Evolutionary conservation across 2,329 filamentous ascomycete species (phyloP).

Genomic region (Incumbomyces lentus): DNA sequence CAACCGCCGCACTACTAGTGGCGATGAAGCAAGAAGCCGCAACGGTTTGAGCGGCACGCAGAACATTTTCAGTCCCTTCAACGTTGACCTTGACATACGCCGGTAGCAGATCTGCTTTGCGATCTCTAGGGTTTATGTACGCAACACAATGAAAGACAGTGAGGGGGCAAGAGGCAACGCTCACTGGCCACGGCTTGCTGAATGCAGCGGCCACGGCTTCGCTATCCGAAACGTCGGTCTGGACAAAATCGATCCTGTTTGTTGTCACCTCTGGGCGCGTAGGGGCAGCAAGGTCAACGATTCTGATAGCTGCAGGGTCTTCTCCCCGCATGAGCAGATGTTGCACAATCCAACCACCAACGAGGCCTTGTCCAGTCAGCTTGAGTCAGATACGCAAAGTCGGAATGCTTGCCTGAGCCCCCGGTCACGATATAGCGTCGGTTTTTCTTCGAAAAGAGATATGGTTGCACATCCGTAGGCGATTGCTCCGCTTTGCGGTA

Average conservation of each 20-base stretch:
- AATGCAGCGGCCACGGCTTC: slow-evolving; percentile 39
- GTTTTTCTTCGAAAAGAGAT: slow-evolving; percentile 28
- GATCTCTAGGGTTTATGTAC: slow-evolving; percentile 42
- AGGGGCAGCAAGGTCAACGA: slow-evolving; percentile 42
- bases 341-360: slow-evolving; percentile 45
- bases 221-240: slow-evolving; percentile 42
- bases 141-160: slow-evolving; percentile 51
- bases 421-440: slow-evolving; percentile 32
- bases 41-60: slow-evolving; percentile 36
- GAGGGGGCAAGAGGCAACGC: slow-evolving; percentile 36
- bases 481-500: slow-evolving; percentile 23
- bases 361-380: slow-evolving; percentile 26
- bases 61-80: slow-evolving; percentile 39
- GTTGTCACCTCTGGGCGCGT: slow-evolving; percentile 33
- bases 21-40: slow-evolving; percentile 43
- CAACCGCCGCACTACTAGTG: slow-evolving; percentile 44
- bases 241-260: slow-evolving; percentile 34
- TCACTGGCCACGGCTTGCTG: slow-evolving; percentile 35
- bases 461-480: slow-evolving; percentile 26
- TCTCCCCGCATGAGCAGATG: slow-evolving; percentile 46
- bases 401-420: slow-evolving; percentile 23
- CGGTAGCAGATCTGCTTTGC: slow-evolving; percentile 36
- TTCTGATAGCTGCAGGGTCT: slow-evolving; percentile 41
- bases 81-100: slow-evolving; percentile 42
- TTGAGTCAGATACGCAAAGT: no score